Base-by-base conservation (phyloP, 202 grass and related monocot genomes). In the Brachypodium distachyon region DNA sequence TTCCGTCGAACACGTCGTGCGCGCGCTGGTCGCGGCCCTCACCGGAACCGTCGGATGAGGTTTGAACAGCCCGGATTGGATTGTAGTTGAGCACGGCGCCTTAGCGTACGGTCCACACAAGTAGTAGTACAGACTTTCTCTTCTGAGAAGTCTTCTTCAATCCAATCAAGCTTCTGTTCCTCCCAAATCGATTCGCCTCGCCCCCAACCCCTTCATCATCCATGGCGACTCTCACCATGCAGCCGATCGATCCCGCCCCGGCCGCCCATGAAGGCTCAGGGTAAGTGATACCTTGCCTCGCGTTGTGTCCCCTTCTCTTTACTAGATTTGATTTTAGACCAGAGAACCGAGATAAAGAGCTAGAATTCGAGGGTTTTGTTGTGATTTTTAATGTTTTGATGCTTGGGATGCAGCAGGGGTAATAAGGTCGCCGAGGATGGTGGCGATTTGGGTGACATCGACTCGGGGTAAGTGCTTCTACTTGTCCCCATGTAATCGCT, bases 151-250 rank as follows among this genome's bases (percentile, higher is more conserved):
- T 64, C 18, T 49, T 31, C 29, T 17, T 19, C 67, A 39, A 59
- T 48, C 28, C 12, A 33, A 60, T 49, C 41, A 21, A 47, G 29
- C 67, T n/a, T 38, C 47, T n/a, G n/a, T n/a, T 46, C 49, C 49
- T 67, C 25, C 60, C 34, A 37, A 39, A 43, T 70, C 54, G 71
- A 81, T n/a, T 34, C 55, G 11, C 52, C 33, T 43, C 32, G 1
- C 51, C 67, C 14, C 4, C 19, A 5, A 4, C 52, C 32, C 16
- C 1, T n/a, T n/a, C n/a, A n/a, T 16, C 54, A 61, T 78, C 78
- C 78, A 82, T 87, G 73, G 65, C 66, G 48, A 87, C 73, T 40
- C 84, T 87, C 65, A 87, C 73, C 78, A 87, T 87, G 84, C 84
- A 87, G 55, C 73, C 73, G 17, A 77, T 82, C 39, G 56, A 14